phyloP scores from a whole-genome alignment of 192 early-diverging fungal genomes.

The Coemansia erecta region DNA sequence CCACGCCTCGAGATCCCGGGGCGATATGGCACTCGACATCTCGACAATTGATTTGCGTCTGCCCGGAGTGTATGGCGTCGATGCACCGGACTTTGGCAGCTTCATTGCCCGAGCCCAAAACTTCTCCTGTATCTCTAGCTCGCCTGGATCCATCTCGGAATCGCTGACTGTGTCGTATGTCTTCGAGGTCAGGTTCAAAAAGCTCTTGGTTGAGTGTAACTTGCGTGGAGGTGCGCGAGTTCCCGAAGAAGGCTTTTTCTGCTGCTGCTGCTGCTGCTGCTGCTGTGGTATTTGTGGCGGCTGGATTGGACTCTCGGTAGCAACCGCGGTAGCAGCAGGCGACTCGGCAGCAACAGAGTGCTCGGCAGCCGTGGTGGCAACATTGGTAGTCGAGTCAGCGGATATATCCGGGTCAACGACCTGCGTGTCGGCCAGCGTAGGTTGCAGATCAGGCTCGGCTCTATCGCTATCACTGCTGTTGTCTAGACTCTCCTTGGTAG shows the following conservation, averaged over 20 bases:
- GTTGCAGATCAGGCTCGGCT: neutral
- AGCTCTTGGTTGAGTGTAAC: slow-evolving; percentile 19
- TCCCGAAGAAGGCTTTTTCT: slow-evolving; percentile 7
- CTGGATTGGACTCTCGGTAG: neutral
- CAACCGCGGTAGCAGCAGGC: no score
- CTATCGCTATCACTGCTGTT: neutral
- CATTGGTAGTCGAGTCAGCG: no score
- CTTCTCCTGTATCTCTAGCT: slow-evolving; percentile 32
- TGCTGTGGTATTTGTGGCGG: neutral
- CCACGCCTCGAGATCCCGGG: slow-evolving; percentile 46
- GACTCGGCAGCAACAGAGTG: no score
- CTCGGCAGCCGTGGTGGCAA: no score
- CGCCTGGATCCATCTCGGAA: slow-evolving; percentile 32
- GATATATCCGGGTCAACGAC: no score
- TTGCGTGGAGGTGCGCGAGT: slow-evolving; percentile 23
- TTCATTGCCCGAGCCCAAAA: slow-evolving; percentile 54
- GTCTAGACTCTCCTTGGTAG: neutral
- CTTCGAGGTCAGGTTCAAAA: slow-evolving; percentile 23
- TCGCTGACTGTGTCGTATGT: slow-evolving; percentile 34
- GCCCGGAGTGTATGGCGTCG: slow-evolving; percentile 44
- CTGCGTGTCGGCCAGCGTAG: neutral
- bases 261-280: neutral
- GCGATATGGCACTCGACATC: slow-evolving; percentile 42
- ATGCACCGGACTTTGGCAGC: slow-evolving; percentile 34
- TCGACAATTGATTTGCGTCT: slow-evolving; percentile 43